Conservation (phyloP, 257 asterid species). For the Capsicum baccatum region DNA sequence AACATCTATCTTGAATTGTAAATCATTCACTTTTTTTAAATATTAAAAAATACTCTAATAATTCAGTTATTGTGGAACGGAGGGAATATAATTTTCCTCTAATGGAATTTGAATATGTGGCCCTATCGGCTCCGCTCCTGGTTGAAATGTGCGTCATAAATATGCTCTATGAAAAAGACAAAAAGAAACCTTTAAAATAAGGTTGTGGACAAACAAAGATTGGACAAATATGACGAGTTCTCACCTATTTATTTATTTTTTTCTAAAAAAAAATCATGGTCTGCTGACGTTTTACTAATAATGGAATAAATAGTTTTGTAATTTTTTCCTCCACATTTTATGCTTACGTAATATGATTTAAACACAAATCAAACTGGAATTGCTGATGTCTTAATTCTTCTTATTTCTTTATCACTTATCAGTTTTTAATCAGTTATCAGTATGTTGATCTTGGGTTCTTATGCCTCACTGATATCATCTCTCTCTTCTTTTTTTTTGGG, state of each 20-base stretch:
- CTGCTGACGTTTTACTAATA: background rate
- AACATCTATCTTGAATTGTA: no score
- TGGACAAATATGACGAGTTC: background rate
- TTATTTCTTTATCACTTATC: background rate
- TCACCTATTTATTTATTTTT: background rate
- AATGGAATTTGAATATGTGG: background rate
- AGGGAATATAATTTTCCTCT: no score
- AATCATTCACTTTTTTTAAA: no score
- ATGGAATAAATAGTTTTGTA: background rate
- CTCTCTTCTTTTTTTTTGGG: background rate
- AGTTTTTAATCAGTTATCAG: background rate
- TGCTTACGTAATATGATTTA: constrained; percentile 13
- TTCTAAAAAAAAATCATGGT: background rate
- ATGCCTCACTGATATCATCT: background rate
- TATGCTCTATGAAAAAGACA: background rate
- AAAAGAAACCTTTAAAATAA: constrained; percentile 1
- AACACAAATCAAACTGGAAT: background rate
- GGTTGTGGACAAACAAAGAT: background rate
- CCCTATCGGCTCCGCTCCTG: background rate
- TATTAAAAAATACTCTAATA: no score
- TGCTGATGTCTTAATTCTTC: constrained; percentile 25
- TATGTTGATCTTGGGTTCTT: background rate
- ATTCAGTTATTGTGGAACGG: no score
- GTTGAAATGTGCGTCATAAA: background rate
- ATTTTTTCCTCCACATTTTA: background rate